phyloP scores from a whole-genome alignment of 1,284 basidiomycete genomes.

The Melampsora abietis-canadensis region DNA sequence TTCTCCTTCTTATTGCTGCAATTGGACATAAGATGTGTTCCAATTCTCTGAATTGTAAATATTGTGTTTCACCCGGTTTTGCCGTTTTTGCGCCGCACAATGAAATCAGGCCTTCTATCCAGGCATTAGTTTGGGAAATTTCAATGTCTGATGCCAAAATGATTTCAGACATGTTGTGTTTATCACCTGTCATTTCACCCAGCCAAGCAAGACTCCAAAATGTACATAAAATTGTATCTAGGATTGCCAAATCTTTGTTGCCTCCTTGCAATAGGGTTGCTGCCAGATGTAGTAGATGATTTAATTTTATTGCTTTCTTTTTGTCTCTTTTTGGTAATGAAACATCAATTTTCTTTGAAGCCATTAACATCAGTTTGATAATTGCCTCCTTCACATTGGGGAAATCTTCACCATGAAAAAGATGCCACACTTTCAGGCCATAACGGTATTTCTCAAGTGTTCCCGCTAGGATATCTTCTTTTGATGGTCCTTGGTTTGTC shows the following conservation, averaged over 20 bases:
- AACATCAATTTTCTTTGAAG: background rate
- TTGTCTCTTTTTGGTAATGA: background rate
- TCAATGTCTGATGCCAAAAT: too few relatives aligned
- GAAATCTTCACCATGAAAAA: background rate
- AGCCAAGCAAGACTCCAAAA: slow-evolving; percentile 10
- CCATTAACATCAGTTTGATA: background rate
- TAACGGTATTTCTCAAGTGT: background rate
- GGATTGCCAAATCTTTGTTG: background rate
- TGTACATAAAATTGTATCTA: background rate
- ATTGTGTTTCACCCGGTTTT: too few relatives aligned
- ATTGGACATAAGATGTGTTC: too few relatives aligned
- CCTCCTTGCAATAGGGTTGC: background rate
- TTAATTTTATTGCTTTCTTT: background rate
- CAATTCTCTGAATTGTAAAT: too few relatives aligned
- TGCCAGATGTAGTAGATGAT: background rate
- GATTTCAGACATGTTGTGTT: too few relatives aligned
- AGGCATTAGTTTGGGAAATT: too few relatives aligned
- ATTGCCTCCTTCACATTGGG: background rate
- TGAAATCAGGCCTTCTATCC: too few relatives aligned
- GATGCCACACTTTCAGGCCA: background rate
- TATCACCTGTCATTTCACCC: background rate
- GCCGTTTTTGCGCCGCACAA: too few relatives aligned
- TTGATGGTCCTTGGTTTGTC: background rate
- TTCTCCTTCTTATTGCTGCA: too few relatives aligned
- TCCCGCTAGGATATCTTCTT: slow-evolving; percentile 2